phyloP scores from a whole-genome alignment of 2,329 filamentous ascomycete genomes.

The Aspergillus novoparasiticus region DNA sequence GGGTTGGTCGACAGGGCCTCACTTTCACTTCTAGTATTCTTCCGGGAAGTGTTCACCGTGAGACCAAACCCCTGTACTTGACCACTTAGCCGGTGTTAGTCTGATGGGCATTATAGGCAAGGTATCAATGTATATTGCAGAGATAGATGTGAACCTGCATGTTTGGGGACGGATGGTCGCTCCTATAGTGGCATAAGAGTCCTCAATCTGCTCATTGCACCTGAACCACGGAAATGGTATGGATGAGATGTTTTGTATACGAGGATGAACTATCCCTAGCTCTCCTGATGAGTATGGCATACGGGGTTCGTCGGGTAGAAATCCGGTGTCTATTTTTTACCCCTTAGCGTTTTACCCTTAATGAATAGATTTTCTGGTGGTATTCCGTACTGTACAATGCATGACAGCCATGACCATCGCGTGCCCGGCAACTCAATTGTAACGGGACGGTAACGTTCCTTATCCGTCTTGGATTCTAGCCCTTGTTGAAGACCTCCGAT shows the following conservation, averaged over 20 bases:
- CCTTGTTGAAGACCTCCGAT: not conserved
- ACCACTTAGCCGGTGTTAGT: not conserved
- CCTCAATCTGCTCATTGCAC: not conserved
- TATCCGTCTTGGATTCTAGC: not conserved
- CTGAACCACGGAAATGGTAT: not conserved
- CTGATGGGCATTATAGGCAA: not conserved
- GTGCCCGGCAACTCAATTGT: not conserved
- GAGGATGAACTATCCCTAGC: not conserved
- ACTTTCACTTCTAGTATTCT: no score
- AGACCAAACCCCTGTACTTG: not conserved
- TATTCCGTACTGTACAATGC: not conserved
- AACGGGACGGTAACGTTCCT: conserved; percentile 2
- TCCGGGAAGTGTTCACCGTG: not conserved
- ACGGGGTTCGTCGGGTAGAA: not conserved
- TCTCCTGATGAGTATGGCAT: not conserved
- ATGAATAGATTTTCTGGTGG: not conserved
- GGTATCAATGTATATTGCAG: not conserved
- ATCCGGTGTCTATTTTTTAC: not conserved
- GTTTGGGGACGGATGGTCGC: not conserved
- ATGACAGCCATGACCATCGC: not conserved
- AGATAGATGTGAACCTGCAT: not conserved
- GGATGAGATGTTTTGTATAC: not conserved
- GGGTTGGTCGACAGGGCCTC: not conserved
- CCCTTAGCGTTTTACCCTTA: not conserved
- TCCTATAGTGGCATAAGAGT: not conserved